A percentile compares a stretch with the other conserved stretches of the same genome.
Evolutionary conservation across 2,329 filamentous ascomycete species (phyloP).

Genomic region (Talaromyces pinophilus): DNA sequence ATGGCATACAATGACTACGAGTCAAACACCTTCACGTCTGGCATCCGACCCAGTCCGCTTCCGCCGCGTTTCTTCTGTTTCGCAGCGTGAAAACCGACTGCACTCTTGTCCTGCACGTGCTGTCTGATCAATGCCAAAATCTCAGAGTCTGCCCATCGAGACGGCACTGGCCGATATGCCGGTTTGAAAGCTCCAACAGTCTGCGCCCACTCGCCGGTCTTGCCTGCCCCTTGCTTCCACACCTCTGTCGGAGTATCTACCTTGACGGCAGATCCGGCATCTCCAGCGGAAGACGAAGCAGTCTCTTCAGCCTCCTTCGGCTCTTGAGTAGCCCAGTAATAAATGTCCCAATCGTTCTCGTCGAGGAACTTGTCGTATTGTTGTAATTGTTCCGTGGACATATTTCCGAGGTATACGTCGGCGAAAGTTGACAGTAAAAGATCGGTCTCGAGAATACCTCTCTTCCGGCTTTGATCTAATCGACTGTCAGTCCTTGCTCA

Average conservation of each 20-base stretch:
- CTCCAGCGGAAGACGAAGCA: constrained; percentile 31
- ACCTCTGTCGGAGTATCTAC: constrained; percentile 45
- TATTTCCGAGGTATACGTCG: constrained; percentile 70
- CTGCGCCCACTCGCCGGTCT: constrained; percentile 88
- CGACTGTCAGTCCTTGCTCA: constrained; percentile 5
- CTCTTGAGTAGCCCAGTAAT: constrained; percentile 98
- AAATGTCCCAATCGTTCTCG: constrained; percentile 99
- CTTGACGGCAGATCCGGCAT: constrained; percentile 32
- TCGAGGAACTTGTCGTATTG: constrained; percentile 93
- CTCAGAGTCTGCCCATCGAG: constrained; percentile 80
- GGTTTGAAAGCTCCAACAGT: constrained; percentile 93
- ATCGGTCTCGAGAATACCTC: constrained; percentile 92
- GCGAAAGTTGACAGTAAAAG: constrained; percentile 96
- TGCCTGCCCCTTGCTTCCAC: constrained; percentile 55
- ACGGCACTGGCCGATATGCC: constrained; percentile 85
- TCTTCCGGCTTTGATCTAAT: constrained; percentile 91
- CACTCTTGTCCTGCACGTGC: constrained; percentile 75
- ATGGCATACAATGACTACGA: constrained; percentile 23
- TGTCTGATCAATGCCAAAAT: constrained; percentile 72
- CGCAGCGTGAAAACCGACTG: constrained; percentile 45
- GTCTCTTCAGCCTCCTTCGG: constrained; percentile 56
- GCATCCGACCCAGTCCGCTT: constrained; percentile 51
- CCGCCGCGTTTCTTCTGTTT: constrained; percentile 42
- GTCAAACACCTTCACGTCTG: constrained; percentile 47
- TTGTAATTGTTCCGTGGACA: constrained; percentile 71